Conservation (phyloP, 441 rosid species). For the Erodium trifolium region DNA sequence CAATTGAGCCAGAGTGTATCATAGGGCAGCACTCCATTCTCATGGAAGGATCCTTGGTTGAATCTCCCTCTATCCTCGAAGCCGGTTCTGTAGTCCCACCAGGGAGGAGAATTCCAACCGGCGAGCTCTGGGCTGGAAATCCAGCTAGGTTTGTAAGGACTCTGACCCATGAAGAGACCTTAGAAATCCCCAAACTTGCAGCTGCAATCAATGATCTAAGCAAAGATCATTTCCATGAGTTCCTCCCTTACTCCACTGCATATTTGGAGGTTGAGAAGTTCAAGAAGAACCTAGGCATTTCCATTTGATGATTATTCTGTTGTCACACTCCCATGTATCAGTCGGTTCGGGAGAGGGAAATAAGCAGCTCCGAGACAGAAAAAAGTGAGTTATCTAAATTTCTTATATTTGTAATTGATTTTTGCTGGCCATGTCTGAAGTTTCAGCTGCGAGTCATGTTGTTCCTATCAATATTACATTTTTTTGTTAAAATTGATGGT, state of each 20-base stretch:
- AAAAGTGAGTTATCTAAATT: conserved; percentile 22
- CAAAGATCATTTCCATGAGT: conserved; percentile 66
- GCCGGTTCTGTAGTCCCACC: conserved; percentile 99
- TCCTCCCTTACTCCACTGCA: conserved; percentile 79
- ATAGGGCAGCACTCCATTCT: conserved; percentile 93
- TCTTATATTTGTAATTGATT: conserved; percentile 23
- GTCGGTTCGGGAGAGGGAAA: conserved; percentile 30
- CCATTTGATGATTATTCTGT: conserved; percentile 32
- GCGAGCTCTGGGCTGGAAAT: conserved; percentile 98
- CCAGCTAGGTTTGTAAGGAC: conserved; percentile 84
- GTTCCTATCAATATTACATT: neutral
- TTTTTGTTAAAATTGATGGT: neutral
- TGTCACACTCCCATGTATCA: conserved; percentile 24
- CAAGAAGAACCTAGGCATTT: conserved; percentile 67
- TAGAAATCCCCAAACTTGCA: conserved; percentile 90
- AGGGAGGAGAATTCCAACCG: conserved; percentile 88
- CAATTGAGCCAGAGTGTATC: conserved; percentile 95
- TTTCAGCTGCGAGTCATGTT: conserved; percentile 19
- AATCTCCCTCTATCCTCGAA: conserved; percentile 90
- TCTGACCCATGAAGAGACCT: conserved; percentile 78
- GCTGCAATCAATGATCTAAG: conserved; percentile 88
- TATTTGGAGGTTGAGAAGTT: conserved; percentile 93
- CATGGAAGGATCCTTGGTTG: conserved; percentile 95
- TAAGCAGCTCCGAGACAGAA: conserved; percentile 45
- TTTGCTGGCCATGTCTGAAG: conserved; percentile 24